Evolutionary conservation across 73 alveolate species (phyloP).

Genomic region (Paramecium sonneborni): DNA sequence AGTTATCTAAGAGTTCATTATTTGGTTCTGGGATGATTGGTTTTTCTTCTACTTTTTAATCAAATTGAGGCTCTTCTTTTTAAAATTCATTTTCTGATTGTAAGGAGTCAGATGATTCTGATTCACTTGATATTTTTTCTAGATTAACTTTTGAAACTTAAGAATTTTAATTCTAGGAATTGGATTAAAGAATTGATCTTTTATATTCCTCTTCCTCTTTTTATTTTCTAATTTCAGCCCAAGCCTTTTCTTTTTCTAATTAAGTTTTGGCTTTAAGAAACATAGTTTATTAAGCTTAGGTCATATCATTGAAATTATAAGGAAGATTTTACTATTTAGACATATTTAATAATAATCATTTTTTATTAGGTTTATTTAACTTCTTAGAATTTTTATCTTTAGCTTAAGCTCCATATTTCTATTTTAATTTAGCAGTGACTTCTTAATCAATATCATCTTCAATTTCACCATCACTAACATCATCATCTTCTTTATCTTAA

Average conservation of each 20-base stretch:
- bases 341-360: slow-evolving; percentile 37
- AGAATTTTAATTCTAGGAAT: background rate
- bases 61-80: background rate
- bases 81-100: background rate
- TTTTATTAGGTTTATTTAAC: background rate
- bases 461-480: slow-evolving; percentile 77
- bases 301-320: background rate
- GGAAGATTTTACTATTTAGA: background rate
- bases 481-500: slow-evolving; percentile 83
- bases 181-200: background rate
- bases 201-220: slow-evolving; percentile 8
- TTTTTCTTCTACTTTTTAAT: background rate
- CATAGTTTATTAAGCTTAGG: background rate
- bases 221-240: slow-evolving; percentile 2
- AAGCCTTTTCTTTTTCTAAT: slow-evolving; percentile 22
- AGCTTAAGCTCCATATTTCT: slow-evolving; percentile 63
- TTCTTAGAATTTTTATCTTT: slow-evolving; percentile 51
- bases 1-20: background rate
- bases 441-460: slow-evolving; percentile 75
- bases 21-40: background rate
- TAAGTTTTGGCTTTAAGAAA: background rate
- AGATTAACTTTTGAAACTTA: background rate
- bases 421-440: slow-evolving; percentile 62
- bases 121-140: slow-evolving; percentile 28
- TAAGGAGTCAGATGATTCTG: slow-evolving; percentile 46